Conservation (phyloP, 1,284 basidiomycete genomes). For the Afroboletus lepidellus region DNA sequence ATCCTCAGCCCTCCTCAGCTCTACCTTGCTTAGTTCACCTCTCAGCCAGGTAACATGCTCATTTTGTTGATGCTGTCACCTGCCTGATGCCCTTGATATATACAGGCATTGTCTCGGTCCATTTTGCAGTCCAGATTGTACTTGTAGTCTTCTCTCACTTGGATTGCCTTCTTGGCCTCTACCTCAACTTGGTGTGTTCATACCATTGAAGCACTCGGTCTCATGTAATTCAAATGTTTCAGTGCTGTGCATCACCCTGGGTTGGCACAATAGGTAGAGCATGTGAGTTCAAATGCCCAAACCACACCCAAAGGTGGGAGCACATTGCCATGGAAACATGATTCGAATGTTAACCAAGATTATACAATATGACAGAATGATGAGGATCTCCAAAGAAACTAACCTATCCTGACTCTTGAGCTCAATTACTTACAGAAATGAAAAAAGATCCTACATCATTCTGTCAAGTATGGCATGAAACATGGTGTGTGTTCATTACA, state of each 20-base stretch:
- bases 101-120: not conserved
- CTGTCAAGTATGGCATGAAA: constrained; percentile 8
- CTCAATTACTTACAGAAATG: constrained; percentile 9
- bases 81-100: no score
- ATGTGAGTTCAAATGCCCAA: no score
- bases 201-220: not conserved
- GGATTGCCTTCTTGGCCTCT: not conserved
- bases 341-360: not conserved
- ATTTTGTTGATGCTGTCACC: not conserved
- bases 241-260: no score
- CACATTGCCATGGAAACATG: no score
- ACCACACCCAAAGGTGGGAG: no score
- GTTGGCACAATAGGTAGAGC: no score
- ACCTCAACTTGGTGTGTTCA: not conserved
- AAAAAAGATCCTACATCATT: no score
- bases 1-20: not conserved
- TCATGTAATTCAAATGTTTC: no score
- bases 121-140: not conserved
- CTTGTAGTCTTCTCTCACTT: not conserved
- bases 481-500: constrained; percentile 17
- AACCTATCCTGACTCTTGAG: not conserved
- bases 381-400: no score
- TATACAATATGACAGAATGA: not conserved
- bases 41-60: not conserved
- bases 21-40: not conserved